These are phyloP conservation scores for Cylindrotheca closterium DNA, from an alignment of 108 stramenopile species.

Conservation along the genomic window DNA sequence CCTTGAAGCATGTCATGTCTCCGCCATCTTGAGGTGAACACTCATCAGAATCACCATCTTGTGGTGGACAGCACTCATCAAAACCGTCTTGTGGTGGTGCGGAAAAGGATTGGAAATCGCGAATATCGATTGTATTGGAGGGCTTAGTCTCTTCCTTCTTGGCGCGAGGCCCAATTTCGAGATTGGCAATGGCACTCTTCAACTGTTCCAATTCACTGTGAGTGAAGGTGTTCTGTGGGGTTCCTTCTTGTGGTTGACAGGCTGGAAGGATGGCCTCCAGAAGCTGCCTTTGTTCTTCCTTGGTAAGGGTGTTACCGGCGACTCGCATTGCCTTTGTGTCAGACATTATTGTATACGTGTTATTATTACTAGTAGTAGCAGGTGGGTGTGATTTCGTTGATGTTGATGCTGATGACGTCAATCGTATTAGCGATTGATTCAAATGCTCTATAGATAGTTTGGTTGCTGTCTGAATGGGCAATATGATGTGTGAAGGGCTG, in stretches of 20 bases:
- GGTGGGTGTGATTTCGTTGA: background rate
- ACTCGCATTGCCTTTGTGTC: conserved; percentile 12
- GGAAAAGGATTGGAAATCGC: conserved; percentile 1
- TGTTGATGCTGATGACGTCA: background rate
- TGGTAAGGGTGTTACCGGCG: conserved; percentile 26
- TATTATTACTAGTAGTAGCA: background rate
- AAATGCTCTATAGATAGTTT: too few relatives aligned
- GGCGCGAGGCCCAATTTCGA: conserved; percentile 12
- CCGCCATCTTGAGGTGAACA: too few relatives aligned
- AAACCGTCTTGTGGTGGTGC: background rate
- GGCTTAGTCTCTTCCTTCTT: conserved; percentile 1
- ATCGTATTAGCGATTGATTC: background rate
- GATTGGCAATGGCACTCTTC: conserved; percentile 27
- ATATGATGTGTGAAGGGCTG: too few relatives aligned
- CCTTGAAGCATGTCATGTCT: background rate
- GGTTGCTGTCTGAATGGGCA: too few relatives aligned
- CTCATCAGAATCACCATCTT: background rate
- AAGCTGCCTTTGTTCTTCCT: conserved; percentile 33
- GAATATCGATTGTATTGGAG: conserved; percentile 35
- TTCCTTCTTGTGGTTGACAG: conserved; percentile 54
- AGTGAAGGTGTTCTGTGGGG: conserved; percentile 52
- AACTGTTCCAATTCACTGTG: conserved; percentile 36
- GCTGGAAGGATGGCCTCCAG: conserved; percentile 34
- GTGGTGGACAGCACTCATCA: background rate
- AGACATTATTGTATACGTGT: background rate